Base-by-base conservation (phyloP, 176 grass and related monocot species). In the Musa beccarii region DNA sequence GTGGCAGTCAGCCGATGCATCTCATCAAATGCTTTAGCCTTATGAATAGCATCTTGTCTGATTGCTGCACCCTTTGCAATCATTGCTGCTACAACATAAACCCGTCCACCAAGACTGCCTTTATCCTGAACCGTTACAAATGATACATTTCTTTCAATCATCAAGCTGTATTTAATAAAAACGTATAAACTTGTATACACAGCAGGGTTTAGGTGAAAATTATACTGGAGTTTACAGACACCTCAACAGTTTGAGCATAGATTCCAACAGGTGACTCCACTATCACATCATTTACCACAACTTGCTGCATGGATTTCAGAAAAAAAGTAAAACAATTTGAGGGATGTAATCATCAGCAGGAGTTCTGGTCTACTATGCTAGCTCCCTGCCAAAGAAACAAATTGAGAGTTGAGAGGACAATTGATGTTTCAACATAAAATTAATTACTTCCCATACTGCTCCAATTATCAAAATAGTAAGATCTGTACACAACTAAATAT, bases 11-110 rank as follows among this genome's bases (percentile, higher is more conserved):
- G 64, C 2, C 78, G 84, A 83, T 99, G 95, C 72, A 86, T 99
- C 84, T 94, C 95, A 20, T 99, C 86, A 75, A 99, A 94, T 82
- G 88, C 87, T 87, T 99, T 99, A 73, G 95, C 95, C 83, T 87
- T 92, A 79, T 89, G 93, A 80, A 99, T 72, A 72, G 95, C 95
- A 86, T 99, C 95, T 87, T 91, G 88, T 74, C 86, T 78, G 24
- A 99, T 84, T 73, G 90, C 88, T 71, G 95, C 91, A 78, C 95
- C 78, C 86, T 82, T 99, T 76, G 91, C 76, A 73, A n/a, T 89
- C 73, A 99, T 81, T 70, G 53, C 91, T 78, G 88, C 80, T 73
- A 99, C 80, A 49, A 94, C 90, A 92, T 92, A 89, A 75, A 91
- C 76, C 57, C 25, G 84, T 9, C 85, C 75, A 78, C 61, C 51